A percentile compares a stretch with the other conserved stretches of the same genome.
phyloP scores from a whole-genome alignment of 768 basidiomycete species.

The Suillus bovinus region DNA sequence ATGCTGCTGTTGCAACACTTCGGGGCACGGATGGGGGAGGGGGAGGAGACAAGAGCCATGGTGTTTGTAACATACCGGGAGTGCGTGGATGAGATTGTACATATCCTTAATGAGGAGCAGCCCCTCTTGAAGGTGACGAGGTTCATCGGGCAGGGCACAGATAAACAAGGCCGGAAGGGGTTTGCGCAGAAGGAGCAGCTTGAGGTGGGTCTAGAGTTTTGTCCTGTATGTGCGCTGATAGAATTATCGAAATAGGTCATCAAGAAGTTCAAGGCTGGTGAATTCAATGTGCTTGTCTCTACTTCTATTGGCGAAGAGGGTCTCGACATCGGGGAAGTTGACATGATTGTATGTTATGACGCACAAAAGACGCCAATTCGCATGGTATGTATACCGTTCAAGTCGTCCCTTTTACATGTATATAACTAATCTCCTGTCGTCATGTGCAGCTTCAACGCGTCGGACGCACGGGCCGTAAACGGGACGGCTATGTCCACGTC shows the following conservation, averaged over 20 bases:
- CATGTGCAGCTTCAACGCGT: slow-evolving; percentile 83
- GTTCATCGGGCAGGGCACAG: slow-evolving; percentile 90
- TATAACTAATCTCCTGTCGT: slow-evolving; percentile 10
- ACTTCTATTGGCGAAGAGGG: slow-evolving; percentile 99
- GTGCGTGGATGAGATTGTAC: slow-evolving; percentile 89
- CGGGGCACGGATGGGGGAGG: slow-evolving; percentile 39
- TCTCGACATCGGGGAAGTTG: slow-evolving; percentile 96
- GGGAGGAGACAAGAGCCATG: slow-evolving; percentile 72
- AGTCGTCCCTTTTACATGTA: not conserved
- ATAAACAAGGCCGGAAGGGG: slow-evolving; percentile 85
- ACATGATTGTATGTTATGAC: slow-evolving; percentile 95
- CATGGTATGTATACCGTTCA: slow-evolving; percentile 62
- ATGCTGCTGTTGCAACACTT: slow-evolving; percentile 81
- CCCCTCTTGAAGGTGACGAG: slow-evolving; percentile 80
- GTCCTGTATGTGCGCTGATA: slow-evolving; percentile 9
- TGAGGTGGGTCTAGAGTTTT: slow-evolving; percentile 51
- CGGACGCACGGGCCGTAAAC: slow-evolving; percentile 92
- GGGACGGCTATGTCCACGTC: slow-evolving; percentile 86
- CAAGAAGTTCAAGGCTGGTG: slow-evolving; percentile 80
- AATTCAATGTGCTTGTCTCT: slow-evolving; percentile 90
- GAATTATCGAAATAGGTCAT: slow-evolving; percentile 58
- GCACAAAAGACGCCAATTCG: slow-evolving; percentile 95
- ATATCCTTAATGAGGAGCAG: slow-evolving; percentile 68
- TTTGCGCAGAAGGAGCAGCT: slow-evolving; percentile 91
- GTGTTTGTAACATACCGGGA: slow-evolving; percentile 92